Evolutionary conservation across 192 early-diverging fungal genomes (phyloP).

Genomic region (Powellomyces hirtus): DNA sequence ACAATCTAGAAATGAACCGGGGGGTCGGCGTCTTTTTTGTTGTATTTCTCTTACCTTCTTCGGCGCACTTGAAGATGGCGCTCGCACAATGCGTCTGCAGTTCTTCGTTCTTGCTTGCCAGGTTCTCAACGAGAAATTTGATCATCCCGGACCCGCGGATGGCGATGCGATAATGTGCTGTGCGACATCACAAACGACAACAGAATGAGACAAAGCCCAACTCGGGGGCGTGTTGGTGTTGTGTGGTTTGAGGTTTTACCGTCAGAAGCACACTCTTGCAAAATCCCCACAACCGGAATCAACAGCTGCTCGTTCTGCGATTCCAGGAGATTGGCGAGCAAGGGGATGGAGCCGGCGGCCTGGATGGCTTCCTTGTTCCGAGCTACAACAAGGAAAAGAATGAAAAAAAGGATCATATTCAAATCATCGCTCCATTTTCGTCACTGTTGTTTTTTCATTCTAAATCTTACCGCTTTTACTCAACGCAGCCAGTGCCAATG

Average conservation of each 20-base stretch:
- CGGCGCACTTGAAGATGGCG: constrained; percentile 68
- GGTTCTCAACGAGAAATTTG: constrained; percentile 61
- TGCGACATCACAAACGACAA: no score
- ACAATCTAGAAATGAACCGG: not conserved
- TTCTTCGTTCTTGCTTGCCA: constrained; percentile 57
- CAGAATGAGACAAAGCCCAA: no score
- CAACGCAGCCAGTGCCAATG: constrained; percentile 57
- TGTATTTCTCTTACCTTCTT: constrained; percentile 47
- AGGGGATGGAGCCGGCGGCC: constrained; percentile 54
- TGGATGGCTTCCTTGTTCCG: constrained; percentile 67
- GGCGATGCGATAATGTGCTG: constrained; percentile 56
- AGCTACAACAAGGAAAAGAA: constrained; percentile 14
- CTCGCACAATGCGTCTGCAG: constrained; percentile 62
- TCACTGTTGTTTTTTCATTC: no score
- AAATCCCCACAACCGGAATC: constrained; percentile 64
- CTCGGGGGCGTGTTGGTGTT: no score
- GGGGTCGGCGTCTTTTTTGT: not conserved
- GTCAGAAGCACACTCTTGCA: constrained; percentile 62
- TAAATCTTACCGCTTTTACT: constrained; percentile 50
- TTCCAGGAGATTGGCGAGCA: constrained; percentile 58
- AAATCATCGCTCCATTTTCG: not conserved
- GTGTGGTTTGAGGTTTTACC: no score
- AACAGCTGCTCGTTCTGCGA: constrained; percentile 55
- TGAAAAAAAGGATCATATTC: not conserved
- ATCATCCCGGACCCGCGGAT: constrained; percentile 62